Conservation (phyloP, 169 alveolate genomes). For the Theileria sp. region DNA sequence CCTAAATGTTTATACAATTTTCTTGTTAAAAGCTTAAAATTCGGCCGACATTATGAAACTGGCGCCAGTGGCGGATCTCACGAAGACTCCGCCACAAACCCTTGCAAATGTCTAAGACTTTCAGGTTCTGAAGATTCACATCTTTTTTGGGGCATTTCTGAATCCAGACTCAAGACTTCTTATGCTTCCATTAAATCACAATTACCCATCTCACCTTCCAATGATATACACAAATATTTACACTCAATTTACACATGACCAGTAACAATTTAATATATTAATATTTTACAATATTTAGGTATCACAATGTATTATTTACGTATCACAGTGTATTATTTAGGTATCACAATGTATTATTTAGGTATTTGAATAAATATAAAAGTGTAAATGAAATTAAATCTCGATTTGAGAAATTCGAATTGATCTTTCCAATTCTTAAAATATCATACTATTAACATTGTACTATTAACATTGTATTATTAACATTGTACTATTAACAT, state of each 20-base stretch:
- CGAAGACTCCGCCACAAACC: slow-evolving; percentile 61
- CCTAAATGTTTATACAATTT: slow-evolving; percentile 52
- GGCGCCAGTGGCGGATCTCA: slow-evolving; percentile 66
- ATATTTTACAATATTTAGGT: no score
- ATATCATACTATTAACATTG: no score
- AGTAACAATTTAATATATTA: no score
- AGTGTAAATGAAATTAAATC: no score
- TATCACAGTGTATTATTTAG: no score
- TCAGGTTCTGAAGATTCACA: slow-evolving; percentile 44
- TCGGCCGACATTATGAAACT: slow-evolving; percentile 67
- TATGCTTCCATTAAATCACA: slow-evolving; percentile 35
- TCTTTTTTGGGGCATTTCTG: slow-evolving; percentile 70
- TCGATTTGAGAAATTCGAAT: no score
- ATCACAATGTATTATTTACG: no score
- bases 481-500: no score
- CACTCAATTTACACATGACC: neutral
- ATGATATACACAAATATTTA: slow-evolving; percentile 8
- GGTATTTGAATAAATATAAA: no score
- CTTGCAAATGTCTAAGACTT: slow-evolving; percentile 54
- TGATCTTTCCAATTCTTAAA: no score
- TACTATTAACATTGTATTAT: no score
- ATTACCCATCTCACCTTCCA: slow-evolving; percentile 47
- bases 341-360: no score
- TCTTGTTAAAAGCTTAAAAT: slow-evolving; percentile 51
- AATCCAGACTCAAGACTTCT: slow-evolving; percentile 50